Conservation (phyloP, 1,284 basidiomycete species). For the Xanthoconium separans region DNA sequence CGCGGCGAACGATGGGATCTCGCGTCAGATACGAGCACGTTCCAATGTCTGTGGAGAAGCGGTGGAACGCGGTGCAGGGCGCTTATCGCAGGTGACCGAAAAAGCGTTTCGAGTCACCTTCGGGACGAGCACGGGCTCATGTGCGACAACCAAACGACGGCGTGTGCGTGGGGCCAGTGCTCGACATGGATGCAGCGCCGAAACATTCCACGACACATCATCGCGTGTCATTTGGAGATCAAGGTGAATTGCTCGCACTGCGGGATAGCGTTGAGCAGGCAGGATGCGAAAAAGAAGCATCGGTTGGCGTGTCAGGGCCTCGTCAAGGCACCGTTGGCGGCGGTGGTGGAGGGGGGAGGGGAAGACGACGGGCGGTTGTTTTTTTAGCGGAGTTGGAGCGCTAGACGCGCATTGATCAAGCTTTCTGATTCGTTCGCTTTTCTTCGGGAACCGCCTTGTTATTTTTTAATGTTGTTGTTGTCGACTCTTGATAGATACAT, state of each 20-base stretch:
- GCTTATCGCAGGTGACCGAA: slow-evolving; percentile 19
- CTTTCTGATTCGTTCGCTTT: too few relatives aligned
- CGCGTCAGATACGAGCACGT: slow-evolving; percentile 3
- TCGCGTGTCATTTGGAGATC: slow-evolving; percentile 26
- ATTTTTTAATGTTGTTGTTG: too few relatives aligned
- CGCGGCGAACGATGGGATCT: slow-evolving; percentile 13
- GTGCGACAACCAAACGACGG: slow-evolving; percentile 16
- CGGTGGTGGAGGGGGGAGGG: not conserved
- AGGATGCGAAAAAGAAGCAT: slow-evolving; percentile 30
- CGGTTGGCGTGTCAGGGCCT: slow-evolving; percentile 12
- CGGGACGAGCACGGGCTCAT: slow-evolving; percentile 23
- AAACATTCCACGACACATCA: slow-evolving; percentile 28
- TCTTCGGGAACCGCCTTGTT: too few relatives aligned
- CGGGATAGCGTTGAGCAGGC: slow-evolving; percentile 21
- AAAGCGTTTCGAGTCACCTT: slow-evolving; percentile 23
- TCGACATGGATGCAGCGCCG: slow-evolving; percentile 23
- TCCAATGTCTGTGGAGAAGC: slow-evolving; percentile 22
- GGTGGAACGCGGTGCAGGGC: slow-evolving; percentile 15
- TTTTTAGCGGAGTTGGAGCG: slow-evolving; percentile 15
- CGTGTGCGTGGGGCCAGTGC: slow-evolving; percentile 23
- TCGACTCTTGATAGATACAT: too few relatives aligned
- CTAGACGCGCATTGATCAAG: slow-evolving; percentile 3
- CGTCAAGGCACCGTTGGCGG: not conserved
- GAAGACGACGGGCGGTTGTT: slow-evolving; percentile 6
- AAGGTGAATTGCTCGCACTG: slow-evolving; percentile 21